phyloP scores from a whole-genome alignment of 2,329 filamentous ascomycete genomes.

The Paecilomyces sp. region DNA sequence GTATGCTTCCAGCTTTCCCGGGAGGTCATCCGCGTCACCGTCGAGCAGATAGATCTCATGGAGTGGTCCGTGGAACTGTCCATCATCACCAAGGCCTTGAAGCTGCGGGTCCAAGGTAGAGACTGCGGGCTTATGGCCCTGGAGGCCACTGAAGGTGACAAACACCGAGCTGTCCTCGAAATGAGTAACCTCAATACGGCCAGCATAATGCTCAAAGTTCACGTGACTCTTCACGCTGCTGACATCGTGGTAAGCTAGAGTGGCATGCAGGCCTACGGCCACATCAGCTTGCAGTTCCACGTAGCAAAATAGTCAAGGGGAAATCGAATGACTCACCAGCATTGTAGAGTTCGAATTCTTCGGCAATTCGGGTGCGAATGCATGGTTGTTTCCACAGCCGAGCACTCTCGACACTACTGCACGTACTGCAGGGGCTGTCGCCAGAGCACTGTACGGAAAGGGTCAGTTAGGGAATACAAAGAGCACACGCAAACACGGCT shows the following conservation, averaged over 20 bases:
- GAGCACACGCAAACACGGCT: neutral
- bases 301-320: neutral
- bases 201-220: slow-evolving; percentile 41
- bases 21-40: slow-evolving; percentile 43
- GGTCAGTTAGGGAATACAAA: neutral
- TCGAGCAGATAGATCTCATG: slow-evolving; percentile 44
- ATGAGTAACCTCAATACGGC: slow-evolving; percentile 49
- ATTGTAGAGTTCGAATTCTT: slow-evolving; percentile 53
- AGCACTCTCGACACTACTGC: slow-evolving; percentile 52
- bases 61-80: slow-evolving; percentile 27
- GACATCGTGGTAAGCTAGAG: slow-evolving; percentile 46
- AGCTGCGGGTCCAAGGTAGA: slow-evolving; percentile 33
- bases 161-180: slow-evolving; percentile 47
- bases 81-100: slow-evolving; percentile 32
- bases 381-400: slow-evolving; percentile 56
- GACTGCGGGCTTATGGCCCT: slow-evolving; percentile 29
- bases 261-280: slow-evolving; percentile 39
- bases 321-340: slow-evolving; percentile 28
- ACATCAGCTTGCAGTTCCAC: slow-evolving; percentile 11
- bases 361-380: slow-evolving; percentile 50
- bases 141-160: slow-evolving; percentile 40
- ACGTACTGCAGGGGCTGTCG: slow-evolving; percentile 53
- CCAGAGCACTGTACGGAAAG: slow-evolving; percentile 43
- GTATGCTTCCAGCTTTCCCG: slow-evolving; percentile 47
- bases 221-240: slow-evolving; percentile 42